phyloP scores from a whole-genome alignment of 1,284 basidiomycete species.

The Fomitopsis pinicola region DNA sequence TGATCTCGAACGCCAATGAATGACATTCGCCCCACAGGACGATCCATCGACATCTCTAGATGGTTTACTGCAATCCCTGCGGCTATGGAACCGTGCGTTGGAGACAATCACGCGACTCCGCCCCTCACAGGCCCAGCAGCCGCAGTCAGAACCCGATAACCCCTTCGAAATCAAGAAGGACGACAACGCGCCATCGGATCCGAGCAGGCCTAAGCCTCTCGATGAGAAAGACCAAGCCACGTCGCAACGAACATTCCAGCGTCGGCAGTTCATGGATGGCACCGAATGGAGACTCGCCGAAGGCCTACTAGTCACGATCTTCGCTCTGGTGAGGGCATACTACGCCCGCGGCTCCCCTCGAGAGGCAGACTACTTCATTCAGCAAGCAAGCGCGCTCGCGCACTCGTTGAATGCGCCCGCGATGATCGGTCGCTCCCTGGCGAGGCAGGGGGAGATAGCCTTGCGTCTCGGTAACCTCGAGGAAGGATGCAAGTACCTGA shows the following conservation, averaged over 20 bases:
- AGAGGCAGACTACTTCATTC: slow-evolving; percentile 79
- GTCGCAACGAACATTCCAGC: slow-evolving; percentile 17
- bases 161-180: slow-evolving; percentile 52
- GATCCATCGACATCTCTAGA: slow-evolving; percentile 59
- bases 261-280: slow-evolving; percentile 40
- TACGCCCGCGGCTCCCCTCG: slow-evolving; percentile 71
- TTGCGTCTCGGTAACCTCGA: slow-evolving; percentile 57
- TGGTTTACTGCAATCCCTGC: slow-evolving; percentile 66
- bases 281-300: slow-evolving; percentile 76
- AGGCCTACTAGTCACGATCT: slow-evolving; percentile 59
- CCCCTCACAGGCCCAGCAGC: slow-evolving; percentile 29
- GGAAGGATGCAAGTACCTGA: slow-evolving; percentile 48
- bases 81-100: slow-evolving; percentile 77
- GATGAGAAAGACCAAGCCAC: slow-evolving; percentile 9
- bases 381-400: slow-evolving; percentile 69
- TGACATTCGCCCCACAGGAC: slow-evolving; percentile 42
- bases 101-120: slow-evolving; percentile 65
- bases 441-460: slow-evolving; percentile 65
- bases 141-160: slow-evolving; percentile 39
- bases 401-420: slow-evolving; percentile 61
- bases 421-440: slow-evolving; percentile 58
- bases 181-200: slow-evolving; percentile 11
- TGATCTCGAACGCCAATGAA: neutral
- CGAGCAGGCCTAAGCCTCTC: slow-evolving; percentile 4
- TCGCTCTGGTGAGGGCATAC: slow-evolving; percentile 62